Percentiles rank a stretch among this genome's conserved stretches.
Evolutionary conservation across 495 filamentous ascomycete species (phyloP).

Genomic region (Hyaloscypha bicolor): DNA sequence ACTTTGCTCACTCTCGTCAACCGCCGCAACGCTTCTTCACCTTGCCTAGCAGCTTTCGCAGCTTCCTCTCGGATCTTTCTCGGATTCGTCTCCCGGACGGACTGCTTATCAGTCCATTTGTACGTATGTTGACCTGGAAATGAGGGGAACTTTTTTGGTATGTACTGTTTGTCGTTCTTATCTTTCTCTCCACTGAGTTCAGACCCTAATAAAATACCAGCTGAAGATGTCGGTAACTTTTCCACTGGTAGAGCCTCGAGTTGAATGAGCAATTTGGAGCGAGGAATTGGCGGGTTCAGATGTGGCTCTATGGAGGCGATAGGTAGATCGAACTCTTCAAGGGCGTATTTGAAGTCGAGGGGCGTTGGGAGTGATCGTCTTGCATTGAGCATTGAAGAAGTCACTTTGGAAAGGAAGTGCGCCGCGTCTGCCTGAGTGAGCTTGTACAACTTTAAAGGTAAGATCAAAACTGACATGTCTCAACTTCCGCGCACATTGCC

Average conservation of each 20-base stretch:
- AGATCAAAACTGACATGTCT: slow-evolving; percentile 25
- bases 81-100: slow-evolving; percentile 67
- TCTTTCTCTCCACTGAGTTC: slow-evolving; percentile 56
- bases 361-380: slow-evolving; percentile 65
- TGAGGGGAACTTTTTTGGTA: slow-evolving; percentile 68
- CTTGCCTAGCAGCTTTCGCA: slow-evolving; percentile 71
- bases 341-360: slow-evolving; percentile 68
- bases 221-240: slow-evolving; percentile 25
- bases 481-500: slow-evolving; percentile 26
- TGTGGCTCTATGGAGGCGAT: slow-evolving; percentile 45
- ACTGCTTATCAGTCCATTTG: slow-evolving; percentile 65
- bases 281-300: slow-evolving; percentile 43
- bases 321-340: slow-evolving; percentile 49
- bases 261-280: slow-evolving; percentile 36
- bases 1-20: slow-evolving; percentile 52
- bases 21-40: slow-evolving; percentile 72
- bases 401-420: slow-evolving; percentile 56
- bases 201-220: slow-evolving; percentile 51
- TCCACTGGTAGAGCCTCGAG: slow-evolving; percentile 23
- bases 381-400: slow-evolving; percentile 61
- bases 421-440: slow-evolving; percentile 45
- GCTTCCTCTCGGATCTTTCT: slow-evolving; percentile 72
- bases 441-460: not conserved
- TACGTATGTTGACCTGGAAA: slow-evolving; percentile 78
- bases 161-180: slow-evolving; percentile 51